Conservation (phyloP, 2,329 filamentous ascomycete genomes). For the Stachybotrys echinatus region DNA sequence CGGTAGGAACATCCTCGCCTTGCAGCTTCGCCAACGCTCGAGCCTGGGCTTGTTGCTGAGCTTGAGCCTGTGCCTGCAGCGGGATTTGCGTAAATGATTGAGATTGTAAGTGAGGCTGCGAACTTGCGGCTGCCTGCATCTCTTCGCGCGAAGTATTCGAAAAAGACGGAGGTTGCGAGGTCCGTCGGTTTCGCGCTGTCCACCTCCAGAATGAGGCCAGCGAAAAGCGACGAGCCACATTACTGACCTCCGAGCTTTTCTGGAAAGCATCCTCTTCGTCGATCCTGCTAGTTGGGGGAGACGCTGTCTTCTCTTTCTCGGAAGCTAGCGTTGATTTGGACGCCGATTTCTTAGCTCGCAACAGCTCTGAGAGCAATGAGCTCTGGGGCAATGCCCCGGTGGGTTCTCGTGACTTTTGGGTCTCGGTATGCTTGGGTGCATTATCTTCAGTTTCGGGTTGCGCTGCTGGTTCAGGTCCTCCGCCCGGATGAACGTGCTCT, state of each 20-base stretch:
- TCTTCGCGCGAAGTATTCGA: constrained; percentile 89
- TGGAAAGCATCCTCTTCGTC: constrained; percentile 46
- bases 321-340: constrained; percentile 44
- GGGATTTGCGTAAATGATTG: neutral
- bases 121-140: constrained; percentile 45
- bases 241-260: constrained; percentile 51
- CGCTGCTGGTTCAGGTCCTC: too few relatives aligned
- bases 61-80: constrained; percentile 14
- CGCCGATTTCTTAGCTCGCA: constrained; percentile 40
- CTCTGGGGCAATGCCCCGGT: constrained; percentile 2
- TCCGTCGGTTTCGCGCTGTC: constrained; percentile 44
- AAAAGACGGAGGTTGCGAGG: constrained; percentile 67
- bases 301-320: constrained; percentile 31
- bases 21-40: constrained; percentile 28
- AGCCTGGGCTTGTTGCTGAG: constrained; percentile 22
- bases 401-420: neutral
- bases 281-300: constrained; percentile 29
- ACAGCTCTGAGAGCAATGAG: constrained; percentile 28
- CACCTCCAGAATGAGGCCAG: constrained; percentile 75
- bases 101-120: neutral
- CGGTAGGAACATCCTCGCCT: constrained; percentile 20
- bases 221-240: constrained; percentile 38
- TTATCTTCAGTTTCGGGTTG: neutral
- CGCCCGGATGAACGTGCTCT: neutral
- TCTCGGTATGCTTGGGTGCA: neutral